Evolutionary conservation across 805 yeast species (phyloP).

Genomic region (Cyberlindnera americana): DNA sequence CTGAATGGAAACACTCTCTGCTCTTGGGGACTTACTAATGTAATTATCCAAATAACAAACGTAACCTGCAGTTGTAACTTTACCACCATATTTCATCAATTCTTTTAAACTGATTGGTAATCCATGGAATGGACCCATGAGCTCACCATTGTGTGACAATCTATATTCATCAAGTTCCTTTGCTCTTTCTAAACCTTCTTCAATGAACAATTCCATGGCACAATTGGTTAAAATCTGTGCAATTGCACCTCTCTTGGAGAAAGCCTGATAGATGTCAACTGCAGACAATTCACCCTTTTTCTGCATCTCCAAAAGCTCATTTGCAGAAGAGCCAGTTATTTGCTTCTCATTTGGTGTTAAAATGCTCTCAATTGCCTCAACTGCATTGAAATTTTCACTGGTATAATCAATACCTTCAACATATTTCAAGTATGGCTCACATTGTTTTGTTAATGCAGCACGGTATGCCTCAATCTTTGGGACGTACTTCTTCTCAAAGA

Average conservation of each 20-base stretch:
- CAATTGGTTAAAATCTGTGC: conserved; percentile 50
- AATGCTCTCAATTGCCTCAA: conserved; percentile 16
- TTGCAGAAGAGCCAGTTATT: conserved; percentile 21
- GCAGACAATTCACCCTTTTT: conserved; percentile 33
- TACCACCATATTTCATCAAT: conserved; percentile 54
- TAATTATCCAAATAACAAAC: conserved; percentile 50
- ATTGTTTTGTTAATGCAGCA: conserved; percentile 17
- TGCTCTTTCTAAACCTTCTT: conserved; percentile 58
- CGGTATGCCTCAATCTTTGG: conserved; percentile 24
- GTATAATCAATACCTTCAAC: conserved; percentile 18
- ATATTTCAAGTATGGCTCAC: conserved; percentile 20
- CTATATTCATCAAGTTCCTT: conserved; percentile 48
- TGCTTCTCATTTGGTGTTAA: conserved; percentile 20
- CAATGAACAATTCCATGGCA: conserved; percentile 41
- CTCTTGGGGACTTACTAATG: conserved; percentile 30
- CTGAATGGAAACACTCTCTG: conserved; percentile 48
- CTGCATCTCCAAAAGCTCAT: conserved; percentile 20
- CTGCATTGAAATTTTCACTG: conserved; percentile 24
- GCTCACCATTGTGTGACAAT: conserved; percentile 37
- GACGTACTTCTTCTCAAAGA: conserved; percentile 17
- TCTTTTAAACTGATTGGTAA: conserved; percentile 67
- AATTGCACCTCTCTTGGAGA: conserved; percentile 53
- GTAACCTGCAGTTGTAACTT: conserved; percentile 57
- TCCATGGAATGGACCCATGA: conserved; percentile 68
- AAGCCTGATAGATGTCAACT: conserved; percentile 46